phyloP scores from a whole-genome alignment of 371 early-diverging fungal species.

The Mucor lusitanicus region DNA sequence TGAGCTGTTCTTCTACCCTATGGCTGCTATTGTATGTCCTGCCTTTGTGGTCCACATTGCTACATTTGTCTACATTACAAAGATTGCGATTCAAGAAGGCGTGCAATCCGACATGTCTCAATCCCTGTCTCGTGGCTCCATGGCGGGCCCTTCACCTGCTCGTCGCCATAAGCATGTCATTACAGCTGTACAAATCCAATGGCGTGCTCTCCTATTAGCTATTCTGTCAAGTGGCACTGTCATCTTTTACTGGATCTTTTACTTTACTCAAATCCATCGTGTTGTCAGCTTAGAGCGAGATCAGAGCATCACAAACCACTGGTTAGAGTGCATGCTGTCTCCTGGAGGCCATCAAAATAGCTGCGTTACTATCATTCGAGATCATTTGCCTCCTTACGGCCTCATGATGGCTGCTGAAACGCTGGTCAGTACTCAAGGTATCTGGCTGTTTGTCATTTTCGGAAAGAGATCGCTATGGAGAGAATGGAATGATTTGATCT shows the following conservation, averaged over 20 bases:
- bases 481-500: conserved; percentile 56
- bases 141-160: conserved; percentile 34
- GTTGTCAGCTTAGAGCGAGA: conserved; percentile 21
- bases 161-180: conserved; percentile 58
- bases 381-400: conserved; percentile 53
- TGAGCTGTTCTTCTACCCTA: conserved; percentile 60
- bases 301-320: conserved; percentile 31
- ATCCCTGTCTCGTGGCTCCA: conserved; percentile 25
- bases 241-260: conserved; percentile 52
- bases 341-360: conserved; percentile 40
- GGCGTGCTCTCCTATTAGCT: conserved; percentile 68
- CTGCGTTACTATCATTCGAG: conserved; percentile 31
- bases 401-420: conserved; percentile 61
- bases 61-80: conserved; percentile 67
- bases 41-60: conserved; percentile 58
- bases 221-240: conserved; percentile 51
- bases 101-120: conserved; percentile 57
- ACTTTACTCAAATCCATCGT: conserved; percentile 53
- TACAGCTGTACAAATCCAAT: conserved; percentile 66
- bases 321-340: conserved; percentile 55
- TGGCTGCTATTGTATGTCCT: conserved; percentile 61
- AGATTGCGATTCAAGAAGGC: conserved; percentile 48
- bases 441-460: conserved; percentile 61
- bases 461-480: conserved; percentile 50
- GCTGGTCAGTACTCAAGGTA: conserved; percentile 56